phyloP scores from a whole-genome alignment of 768 basidiomycete genomes.

The Guyanaporus albipodus region DNA sequence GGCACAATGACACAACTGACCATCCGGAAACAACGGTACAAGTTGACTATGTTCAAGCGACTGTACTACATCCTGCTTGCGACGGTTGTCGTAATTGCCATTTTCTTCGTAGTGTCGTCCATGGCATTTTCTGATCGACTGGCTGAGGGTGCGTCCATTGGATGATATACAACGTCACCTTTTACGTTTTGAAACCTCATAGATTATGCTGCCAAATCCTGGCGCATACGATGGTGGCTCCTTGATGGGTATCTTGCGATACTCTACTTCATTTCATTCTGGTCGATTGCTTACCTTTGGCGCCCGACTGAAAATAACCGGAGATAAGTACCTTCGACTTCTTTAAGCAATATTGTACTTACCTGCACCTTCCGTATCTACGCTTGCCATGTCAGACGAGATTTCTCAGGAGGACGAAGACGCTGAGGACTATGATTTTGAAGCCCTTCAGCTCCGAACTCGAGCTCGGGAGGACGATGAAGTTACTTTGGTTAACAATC shows the following conservation, averaged over 20 bases:
- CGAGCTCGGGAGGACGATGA: conserved; percentile 56
- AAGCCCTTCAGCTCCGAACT: conserved; percentile 60
- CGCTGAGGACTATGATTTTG: conserved; percentile 89
- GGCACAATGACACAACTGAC: conserved; percentile 87
- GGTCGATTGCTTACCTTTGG: conserved; percentile 85
- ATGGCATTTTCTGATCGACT: conserved; percentile 88
- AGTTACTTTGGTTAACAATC: conserved; percentile 65
- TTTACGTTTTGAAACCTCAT: background rate
- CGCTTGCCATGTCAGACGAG: conserved; percentile 95
- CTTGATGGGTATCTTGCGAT: conserved; percentile 92
- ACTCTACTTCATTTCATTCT: conserved; percentile 81
- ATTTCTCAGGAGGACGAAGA: conserved; percentile 92
- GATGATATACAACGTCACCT: background rate
- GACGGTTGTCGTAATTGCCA: conserved; percentile 74
- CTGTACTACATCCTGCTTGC: conserved; percentile 82
- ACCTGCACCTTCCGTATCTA: conserved; percentile 38
- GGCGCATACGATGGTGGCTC: conserved; percentile 92
- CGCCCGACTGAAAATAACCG: conserved; percentile 87
- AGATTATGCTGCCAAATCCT: conserved; percentile 92
- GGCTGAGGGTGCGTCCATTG: conserved; percentile 65
- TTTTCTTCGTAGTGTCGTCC: conserved; percentile 92
- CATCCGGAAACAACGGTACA: conserved; percentile 82
- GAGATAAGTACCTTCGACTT: conserved; percentile 54
- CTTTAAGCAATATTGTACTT: conserved; percentile 12
- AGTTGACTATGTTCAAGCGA: conserved; percentile 82